Evolutionary conservation across 768 basidiomycete species (phyloP).

Genomic region (Rhizopogon vesiculosus): DNA sequence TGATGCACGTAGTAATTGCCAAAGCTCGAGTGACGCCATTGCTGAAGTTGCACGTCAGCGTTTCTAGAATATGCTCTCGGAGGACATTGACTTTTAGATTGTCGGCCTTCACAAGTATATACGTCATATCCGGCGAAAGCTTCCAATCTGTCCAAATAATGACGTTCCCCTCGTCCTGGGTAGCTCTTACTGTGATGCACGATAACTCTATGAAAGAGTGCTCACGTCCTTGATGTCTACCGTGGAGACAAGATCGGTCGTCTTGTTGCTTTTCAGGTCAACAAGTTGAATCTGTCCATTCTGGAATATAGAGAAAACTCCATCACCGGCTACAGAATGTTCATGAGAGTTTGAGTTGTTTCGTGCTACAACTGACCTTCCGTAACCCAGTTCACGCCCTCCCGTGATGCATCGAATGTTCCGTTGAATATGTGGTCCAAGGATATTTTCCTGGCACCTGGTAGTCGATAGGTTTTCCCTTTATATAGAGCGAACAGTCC

Average conservation of each 20-base stretch:
- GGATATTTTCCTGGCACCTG: constrained; percentile 62
- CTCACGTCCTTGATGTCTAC: constrained; percentile 64
- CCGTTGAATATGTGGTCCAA: constrained; percentile 94
- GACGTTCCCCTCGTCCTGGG: constrained; percentile 49
- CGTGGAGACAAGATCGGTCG: constrained; percentile 52
- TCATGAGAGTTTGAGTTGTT: neutral
- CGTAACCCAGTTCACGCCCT: constrained; percentile 76
- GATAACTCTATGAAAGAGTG: neutral
- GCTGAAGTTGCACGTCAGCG: constrained; percentile 37
- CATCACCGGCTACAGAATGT: constrained; percentile 77
- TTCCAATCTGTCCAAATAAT: constrained; percentile 63
- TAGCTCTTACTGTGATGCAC: constrained; percentile 2
- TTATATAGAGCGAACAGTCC: constrained; percentile 73
- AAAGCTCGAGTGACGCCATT: constrained; percentile 92
- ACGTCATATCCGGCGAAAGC: constrained; percentile 88
- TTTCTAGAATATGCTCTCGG: neutral
- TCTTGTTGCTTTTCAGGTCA: constrained; percentile 72
- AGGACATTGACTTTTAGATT: constrained; percentile 53
- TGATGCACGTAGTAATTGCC: constrained; percentile 94
- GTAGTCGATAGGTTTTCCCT: constrained; percentile 44
- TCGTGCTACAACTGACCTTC: constrained; percentile 60
- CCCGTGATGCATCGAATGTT: constrained; percentile 56
- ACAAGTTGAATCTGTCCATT: constrained; percentile 71
- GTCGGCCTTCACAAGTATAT: constrained; percentile 78
- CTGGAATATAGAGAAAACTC: constrained; percentile 71